Evolutionary conservation across 352 stramenopile species (phyloP), one percentile per base, ranked within the genome.

Genomic region (Phytopythium ostracodes): DNA sequence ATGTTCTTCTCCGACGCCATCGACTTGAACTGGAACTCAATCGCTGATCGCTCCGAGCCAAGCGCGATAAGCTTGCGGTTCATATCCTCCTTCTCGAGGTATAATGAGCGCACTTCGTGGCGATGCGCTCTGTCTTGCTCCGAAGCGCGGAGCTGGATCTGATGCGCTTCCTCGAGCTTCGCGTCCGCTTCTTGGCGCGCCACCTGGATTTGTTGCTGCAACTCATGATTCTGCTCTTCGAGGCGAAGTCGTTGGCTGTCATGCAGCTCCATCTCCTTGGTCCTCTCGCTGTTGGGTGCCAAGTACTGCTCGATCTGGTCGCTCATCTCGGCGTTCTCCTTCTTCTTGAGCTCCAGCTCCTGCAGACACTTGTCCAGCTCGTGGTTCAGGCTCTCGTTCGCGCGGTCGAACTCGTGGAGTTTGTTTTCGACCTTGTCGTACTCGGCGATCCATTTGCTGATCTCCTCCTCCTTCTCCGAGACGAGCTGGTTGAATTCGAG

Each of bases 61-160:
- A 89, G 56, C 0, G 67, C 61, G 42, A 69, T 63, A 24, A 89
- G 63, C 10, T 74, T 83, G 25, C 76, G 76, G 27, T 74, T 85
- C 55, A 81, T 47, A 12, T 84, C 79, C 62, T 91, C 81, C 54
- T 89, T 92, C 46, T 92, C 83, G 20, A 73, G 68, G 56, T 72
- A 67, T 25, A 92, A 60, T 27, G 66, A 75, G 10, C 75, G 77
- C 11, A 87, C 73, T 12, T 73, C 74, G 44, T 76, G 72, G 14
- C 80, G 74, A 50, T 90, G 76, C 27, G 71, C 64, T 22, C 60
- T 76, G 31, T 89, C 69, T 60, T 87, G 68, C 50, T 92, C 78
- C 6, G 71, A 56, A 24, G 71, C 68, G 27, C 63, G 68, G 47
- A 75, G 61, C 24, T 87, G 73, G 15, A 73, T 49, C 31, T 69